phyloP scores from a whole-genome alignment of 305 asterid species.

The Solanum hybrid region DNA sequence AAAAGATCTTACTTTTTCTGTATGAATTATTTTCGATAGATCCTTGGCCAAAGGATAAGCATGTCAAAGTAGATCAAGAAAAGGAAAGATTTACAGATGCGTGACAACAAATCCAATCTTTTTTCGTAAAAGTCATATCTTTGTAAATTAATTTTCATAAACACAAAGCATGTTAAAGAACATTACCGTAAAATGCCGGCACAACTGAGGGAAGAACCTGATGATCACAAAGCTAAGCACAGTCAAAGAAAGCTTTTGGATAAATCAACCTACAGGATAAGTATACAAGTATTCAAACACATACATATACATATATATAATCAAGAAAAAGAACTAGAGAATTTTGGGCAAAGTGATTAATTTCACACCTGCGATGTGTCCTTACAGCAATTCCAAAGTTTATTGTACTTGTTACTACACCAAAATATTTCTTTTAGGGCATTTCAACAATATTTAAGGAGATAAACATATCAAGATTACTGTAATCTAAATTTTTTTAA shows the following conservation, averaged over 20 bases:
- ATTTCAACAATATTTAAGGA: too few species aligned
- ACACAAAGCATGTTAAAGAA: not conserved
- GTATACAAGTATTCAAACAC: not conserved
- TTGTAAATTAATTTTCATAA: too few species aligned
- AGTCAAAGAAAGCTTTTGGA: not conserved
- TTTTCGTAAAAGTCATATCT: not conserved
- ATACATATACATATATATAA: not conserved
- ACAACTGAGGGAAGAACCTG: not conserved
- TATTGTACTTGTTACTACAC: too few species aligned
- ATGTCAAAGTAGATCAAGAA: not conserved
- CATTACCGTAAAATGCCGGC: not conserved
- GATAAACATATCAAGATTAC: too few species aligned
- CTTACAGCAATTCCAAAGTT: not conserved
- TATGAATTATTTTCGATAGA: too few species aligned
- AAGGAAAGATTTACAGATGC: not conserved
- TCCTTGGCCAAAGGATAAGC: not conserved
- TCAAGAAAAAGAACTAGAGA: not conserved
- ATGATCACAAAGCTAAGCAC: not conserved
- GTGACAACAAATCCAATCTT: not conserved
- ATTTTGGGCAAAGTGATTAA: not conserved
- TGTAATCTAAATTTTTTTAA: too few species aligned
- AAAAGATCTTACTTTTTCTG: not conserved
- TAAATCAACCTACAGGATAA: not conserved
- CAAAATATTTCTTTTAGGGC: too few species aligned
- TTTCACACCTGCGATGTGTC: not conserved